Conservation (phyloP, 495 filamentous ascomycete species). For the Daldinia concentrica region DNA sequence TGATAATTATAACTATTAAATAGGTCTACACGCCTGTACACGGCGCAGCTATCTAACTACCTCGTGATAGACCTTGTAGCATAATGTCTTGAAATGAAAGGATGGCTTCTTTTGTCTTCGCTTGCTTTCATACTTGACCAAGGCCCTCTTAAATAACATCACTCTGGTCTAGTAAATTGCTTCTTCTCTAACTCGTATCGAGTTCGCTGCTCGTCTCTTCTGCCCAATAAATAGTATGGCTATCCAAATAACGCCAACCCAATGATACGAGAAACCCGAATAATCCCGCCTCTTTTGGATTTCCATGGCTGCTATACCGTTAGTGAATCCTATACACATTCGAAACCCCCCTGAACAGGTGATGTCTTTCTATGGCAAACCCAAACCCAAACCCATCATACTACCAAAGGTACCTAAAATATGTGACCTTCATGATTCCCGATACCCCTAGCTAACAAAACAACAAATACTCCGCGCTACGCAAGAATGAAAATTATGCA, state of each 20-base stretch:
- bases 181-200: constrained; percentile 2
- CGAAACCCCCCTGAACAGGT: not conserved
- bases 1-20: constrained; percentile 2
- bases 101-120: not conserved
- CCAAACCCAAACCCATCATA: not conserved
- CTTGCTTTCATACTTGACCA: not conserved
- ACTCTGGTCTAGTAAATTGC: not conserved
- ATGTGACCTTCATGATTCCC: constrained; percentile 8
- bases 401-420: not conserved
- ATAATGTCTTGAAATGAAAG: not conserved
- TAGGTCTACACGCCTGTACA: not conserved
- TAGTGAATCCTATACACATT: not conserved
- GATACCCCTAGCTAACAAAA: not conserved
- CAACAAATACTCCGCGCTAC: constrained; percentile 16
- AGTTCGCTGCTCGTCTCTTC: not conserved
- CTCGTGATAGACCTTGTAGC: not conserved
- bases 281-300: not conserved
- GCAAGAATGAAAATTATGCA: constrained; percentile 11
- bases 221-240: not conserved
- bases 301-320: constrained; percentile 4
- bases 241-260: constrained; percentile 19
- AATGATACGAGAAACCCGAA: constrained; percentile 10
- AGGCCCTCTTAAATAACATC: not conserved
- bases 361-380: constrained; percentile 9
- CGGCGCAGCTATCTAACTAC: not conserved